phyloP scores from a whole-genome alignment of 176 grass and related monocot genomes.

The Phragmites australis region DNA sequence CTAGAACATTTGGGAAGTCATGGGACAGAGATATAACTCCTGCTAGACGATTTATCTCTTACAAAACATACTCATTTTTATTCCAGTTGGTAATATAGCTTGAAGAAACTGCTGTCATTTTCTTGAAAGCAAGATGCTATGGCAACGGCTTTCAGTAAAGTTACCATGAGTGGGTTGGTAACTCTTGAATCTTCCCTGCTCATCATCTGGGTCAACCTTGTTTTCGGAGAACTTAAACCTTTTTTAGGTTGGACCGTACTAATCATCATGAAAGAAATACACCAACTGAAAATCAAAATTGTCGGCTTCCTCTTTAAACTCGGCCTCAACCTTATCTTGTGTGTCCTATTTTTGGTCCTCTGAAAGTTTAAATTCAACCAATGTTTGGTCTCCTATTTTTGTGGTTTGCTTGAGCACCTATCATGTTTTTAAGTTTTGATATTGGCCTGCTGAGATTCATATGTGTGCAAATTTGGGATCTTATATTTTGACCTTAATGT shows the following conservation, averaged over 20 bases:
- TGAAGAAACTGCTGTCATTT: neutral
- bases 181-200: constrained; percentile 12
- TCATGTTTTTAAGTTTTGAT: neutral
- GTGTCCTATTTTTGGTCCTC: neutral
- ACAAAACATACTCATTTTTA: neutral
- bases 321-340: neutral
- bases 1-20: neutral
- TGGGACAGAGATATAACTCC: neutral
- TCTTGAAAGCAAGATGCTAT: constrained; percentile 3
- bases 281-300: neutral
- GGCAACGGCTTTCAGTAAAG: neutral
- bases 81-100: neutral
- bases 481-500: neutral
- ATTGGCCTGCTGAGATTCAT: neutral
- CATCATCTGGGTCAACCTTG: neutral
- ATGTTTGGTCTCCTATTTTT: neutral
- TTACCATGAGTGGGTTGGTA: neutral
- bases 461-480: neutral
- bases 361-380: neutral
- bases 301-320: constrained; percentile 4
- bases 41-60: neutral
- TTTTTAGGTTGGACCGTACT: constrained; percentile 1
- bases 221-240: constrained; percentile 9
- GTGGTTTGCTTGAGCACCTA: neutral
- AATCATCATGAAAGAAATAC: constrained; percentile 31